Evolutionary conservation across 805 yeast genomes (phyloP).

Genomic region (Groenewaldozyma salmanticensis): DNA sequence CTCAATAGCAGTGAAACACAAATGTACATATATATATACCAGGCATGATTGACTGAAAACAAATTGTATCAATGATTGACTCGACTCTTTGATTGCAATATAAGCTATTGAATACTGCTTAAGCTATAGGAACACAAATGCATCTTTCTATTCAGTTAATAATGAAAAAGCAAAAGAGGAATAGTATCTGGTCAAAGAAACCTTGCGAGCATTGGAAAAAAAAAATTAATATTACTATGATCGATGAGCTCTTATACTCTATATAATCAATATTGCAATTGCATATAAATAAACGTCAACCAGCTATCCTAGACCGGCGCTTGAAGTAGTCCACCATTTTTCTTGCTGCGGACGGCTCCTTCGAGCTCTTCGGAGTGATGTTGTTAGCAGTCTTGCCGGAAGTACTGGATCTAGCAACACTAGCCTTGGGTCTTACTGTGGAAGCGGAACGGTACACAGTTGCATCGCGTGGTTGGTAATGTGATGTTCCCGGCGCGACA

Average conservation of each 20-base stretch:
- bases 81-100: no score
- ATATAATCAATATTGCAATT: background rate
- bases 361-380: slow-evolving; percentile 4
- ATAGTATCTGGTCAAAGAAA: no score
- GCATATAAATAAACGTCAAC: background rate
- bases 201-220: no score
- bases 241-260: background rate
- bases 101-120: no score
- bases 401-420: background rate
- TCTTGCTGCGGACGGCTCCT: slow-evolving; percentile 23
- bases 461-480: slow-evolving; percentile 1
- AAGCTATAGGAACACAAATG: no score
- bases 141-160: no score
- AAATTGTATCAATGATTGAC: background rate
- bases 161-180: no score
- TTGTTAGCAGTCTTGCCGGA: background rate
- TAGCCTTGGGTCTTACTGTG: background rate
- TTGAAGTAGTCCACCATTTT: slow-evolving; percentile 29
- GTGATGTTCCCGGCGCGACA: background rate
- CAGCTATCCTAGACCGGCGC: slow-evolving; percentile 26
- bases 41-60: background rate
- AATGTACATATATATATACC: background rate
- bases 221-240: background rate
- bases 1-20: background rate
- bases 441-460: background rate